Conservation (phyloP, 805 yeast genomes). For the Hanseniaspora taiwanica region DNA sequence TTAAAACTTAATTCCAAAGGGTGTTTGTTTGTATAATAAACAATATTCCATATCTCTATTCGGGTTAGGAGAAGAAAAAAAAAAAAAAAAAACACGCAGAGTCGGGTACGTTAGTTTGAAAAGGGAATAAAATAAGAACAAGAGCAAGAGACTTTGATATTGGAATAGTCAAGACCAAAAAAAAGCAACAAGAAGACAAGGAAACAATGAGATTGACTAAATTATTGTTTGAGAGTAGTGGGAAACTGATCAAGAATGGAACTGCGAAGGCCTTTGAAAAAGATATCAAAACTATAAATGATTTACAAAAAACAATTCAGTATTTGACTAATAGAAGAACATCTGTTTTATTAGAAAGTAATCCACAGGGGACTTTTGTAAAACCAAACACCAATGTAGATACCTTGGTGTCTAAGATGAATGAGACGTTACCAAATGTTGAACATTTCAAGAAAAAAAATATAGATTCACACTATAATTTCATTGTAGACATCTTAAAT, state of each 20-base stretch:
- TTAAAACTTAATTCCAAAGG: too few relatives aligned
- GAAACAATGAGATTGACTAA: too few relatives aligned
- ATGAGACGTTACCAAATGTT: slow-evolving; percentile 17
- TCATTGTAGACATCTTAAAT: slow-evolving; percentile 16
- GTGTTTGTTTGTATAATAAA: too few relatives aligned
- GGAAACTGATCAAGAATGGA: too few relatives aligned
- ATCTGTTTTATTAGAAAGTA: not conserved
- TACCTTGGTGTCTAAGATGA: slow-evolving; percentile 15
- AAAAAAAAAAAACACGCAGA: not conserved
- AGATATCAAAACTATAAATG: too few relatives aligned
- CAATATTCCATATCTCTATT: too few relatives aligned
- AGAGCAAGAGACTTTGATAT: too few relatives aligned
- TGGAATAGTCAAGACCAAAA: too few relatives aligned
- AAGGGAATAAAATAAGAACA: too few relatives aligned
- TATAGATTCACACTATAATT: slow-evolving; percentile 18
- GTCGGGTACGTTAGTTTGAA: not conserved
- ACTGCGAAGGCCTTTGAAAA: too few relatives aligned
- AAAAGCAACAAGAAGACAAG: too few relatives aligned
- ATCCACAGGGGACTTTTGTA: not conserved
- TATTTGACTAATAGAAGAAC: not conserved
- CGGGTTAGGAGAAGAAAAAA: not conserved
- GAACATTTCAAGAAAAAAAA: slow-evolving; percentile 9
- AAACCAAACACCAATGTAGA: slow-evolving; percentile 11
- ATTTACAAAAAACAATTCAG: not conserved
- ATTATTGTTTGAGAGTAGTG: too few relatives aligned